Conservation (phyloP, 257 asterid species). For the Coffea eugenioides region DNA sequence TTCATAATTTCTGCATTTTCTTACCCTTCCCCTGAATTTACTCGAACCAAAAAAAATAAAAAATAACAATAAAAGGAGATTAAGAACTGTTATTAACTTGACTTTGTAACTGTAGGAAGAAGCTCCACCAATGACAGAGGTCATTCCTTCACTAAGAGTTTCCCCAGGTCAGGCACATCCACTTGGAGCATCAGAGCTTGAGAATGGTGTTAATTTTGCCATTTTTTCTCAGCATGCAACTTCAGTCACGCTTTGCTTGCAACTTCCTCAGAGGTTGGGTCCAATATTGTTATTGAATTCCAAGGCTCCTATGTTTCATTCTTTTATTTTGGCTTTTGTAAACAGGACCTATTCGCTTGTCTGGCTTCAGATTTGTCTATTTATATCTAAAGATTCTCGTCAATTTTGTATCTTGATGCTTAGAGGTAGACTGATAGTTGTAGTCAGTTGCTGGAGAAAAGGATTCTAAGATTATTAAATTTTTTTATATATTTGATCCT, state of each 20-base stretch:
- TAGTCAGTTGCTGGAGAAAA: neutral
- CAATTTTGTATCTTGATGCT: neutral
- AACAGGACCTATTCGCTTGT: neutral
- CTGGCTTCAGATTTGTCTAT: neutral
- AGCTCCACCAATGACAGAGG: conserved; percentile 40
- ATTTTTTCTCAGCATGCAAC: conserved; percentile 89
- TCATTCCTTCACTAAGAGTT: conserved; percentile 37
- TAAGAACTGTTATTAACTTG: neutral
- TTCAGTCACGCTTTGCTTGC: conserved; percentile 72
- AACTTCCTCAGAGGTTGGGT: conserved; percentile 61
- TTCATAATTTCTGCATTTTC: neutral
- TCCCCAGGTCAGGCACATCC: conserved; percentile 85
- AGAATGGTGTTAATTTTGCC: conserved; percentile 82
- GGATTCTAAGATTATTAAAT: neutral
- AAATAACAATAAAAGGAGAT: too few relatives aligned
- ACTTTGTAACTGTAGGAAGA: conserved; percentile 49
- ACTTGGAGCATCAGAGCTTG: conserved; percentile 78
- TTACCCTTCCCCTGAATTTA: neutral
- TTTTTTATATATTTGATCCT: neutral
- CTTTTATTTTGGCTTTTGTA: neutral
- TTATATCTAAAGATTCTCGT: neutral
- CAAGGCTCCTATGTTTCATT: conserved; percentile 5
- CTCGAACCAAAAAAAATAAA: neutral
- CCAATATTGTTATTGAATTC: conserved; percentile 15
- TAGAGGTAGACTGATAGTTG: neutral